Percentiles rank a stretch among this genome's conserved stretches.
Conservation (phyloP, 495 filamentous ascomycete species). For the Niebla homalea region DNA sequence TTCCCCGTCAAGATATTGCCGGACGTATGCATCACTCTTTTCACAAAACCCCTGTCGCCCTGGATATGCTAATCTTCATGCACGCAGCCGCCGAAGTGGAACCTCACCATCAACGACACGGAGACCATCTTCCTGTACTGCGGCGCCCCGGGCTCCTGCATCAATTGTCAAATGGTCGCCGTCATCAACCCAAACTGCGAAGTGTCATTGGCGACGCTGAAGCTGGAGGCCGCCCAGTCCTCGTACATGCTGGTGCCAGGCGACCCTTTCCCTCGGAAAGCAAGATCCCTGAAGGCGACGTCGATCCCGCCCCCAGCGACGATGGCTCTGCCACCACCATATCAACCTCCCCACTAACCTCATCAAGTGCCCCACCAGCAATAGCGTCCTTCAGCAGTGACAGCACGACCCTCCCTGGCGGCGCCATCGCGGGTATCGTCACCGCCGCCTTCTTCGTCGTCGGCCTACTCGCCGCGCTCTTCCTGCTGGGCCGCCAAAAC, state of each 20-base stretch:
- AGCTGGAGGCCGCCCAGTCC: slow-evolving; percentile 20
- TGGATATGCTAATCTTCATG: too few species aligned
- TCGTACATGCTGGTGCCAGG: slow-evolving; percentile 30
- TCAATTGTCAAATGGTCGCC: slow-evolving; percentile 30
- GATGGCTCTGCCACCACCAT: background rate
- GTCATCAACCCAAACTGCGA: slow-evolving; percentile 29
- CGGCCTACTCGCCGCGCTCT: slow-evolving; percentile 24
- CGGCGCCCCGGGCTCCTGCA: slow-evolving; percentile 28
- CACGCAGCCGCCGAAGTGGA: slow-evolving; percentile 32
- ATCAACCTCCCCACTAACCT: slow-evolving; percentile 2
- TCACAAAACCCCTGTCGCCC: too few species aligned
- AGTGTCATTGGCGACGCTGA: slow-evolving; percentile 24
- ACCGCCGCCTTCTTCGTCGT: slow-evolving; percentile 24
- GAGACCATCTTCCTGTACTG: slow-evolving; percentile 50
- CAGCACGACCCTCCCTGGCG: slow-evolving; percentile 16
- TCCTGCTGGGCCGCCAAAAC: slow-evolving; percentile 27
- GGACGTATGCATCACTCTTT: too few species aligned
- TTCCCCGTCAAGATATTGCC: slow-evolving; percentile 24
- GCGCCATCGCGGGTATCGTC: slow-evolving; percentile 29
- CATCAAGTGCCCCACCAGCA: slow-evolving; percentile 6
- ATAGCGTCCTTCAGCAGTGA: background rate
- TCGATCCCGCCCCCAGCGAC: background rate
- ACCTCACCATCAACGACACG: slow-evolving; percentile 41
- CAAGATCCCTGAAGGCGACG: slow-evolving; percentile 3
- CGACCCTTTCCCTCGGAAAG: slow-evolving; percentile 28